Evolutionary conservation across 345 rosid species (phyloP), one percentile per base, ranked within the genome.

Genomic region (Triadica sebifera): DNA sequence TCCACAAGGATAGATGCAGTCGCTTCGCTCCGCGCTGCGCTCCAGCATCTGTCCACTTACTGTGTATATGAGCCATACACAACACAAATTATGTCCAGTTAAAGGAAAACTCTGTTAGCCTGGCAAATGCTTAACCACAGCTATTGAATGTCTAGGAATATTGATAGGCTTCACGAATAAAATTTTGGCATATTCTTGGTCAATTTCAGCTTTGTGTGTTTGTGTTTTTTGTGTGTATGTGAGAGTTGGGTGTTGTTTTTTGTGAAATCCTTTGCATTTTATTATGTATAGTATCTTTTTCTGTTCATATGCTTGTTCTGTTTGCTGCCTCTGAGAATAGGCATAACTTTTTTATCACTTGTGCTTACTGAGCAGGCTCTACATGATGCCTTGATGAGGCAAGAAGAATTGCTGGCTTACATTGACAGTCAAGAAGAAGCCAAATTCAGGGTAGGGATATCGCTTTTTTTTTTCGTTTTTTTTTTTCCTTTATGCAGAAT

Each of bases 341-440:
- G 12, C 20, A 57, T 64, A 22, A 43, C 6, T 57, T 29, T 29
- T 29, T 29, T 5, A 72, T 53, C 49, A 34, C 12, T 34, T 17
- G 8, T 49, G 22, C 12, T 19, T 67, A 47, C 50, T 74, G 77
- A 60, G 76, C 84, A 93, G 98, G 92, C 94, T 61, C 84, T 93
- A 52, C 84, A 90, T 81, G 97, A 91, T 72, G 97, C 97, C 49
- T 85, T 87, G 60, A 80, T 90, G 79, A 91, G 84, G 81, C 96
- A 91, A 81, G 98, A 93, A 79, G 98, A 93, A 64, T 85, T 90
- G 69, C 86, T 93, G 47, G 98, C 96, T 8, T 91, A 90, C 85
- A 81, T 93, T 55, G 93, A 90, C 77, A 69, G 87, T 45, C 88
- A 88, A 81, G 83, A 78, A 67, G 84, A 80, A 53, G 92, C 85